phyloP scores from a whole-genome alignment of 2,329 filamentous ascomycete species.

The Trichoderma breve region DNA sequence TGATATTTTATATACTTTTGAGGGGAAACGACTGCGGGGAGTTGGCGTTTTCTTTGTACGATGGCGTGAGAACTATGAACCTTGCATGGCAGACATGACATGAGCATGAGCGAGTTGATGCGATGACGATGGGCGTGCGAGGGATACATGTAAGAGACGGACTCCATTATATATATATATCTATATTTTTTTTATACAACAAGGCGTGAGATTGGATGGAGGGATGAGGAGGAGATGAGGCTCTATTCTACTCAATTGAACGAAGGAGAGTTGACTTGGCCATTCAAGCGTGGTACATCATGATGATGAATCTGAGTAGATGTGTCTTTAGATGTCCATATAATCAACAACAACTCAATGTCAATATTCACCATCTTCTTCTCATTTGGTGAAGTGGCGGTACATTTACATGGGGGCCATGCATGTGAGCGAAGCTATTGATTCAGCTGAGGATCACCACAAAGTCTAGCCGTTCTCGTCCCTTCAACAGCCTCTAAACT shows the following conservation, averaged over 20 bases:
- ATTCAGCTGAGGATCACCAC: constrained; percentile 4
- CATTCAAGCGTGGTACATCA: background rate
- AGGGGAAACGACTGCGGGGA: constrained; percentile 12
- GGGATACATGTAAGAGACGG: constrained; percentile 10
- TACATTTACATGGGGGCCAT: background rate
- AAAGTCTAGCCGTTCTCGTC: background rate
- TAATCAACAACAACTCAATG: background rate
- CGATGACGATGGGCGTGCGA: constrained; percentile 2
- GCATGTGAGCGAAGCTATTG: background rate
- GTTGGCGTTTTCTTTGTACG: constrained; percentile 20
- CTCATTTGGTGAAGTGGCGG: background rate
- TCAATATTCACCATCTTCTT: background rate
- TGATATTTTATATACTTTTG: constrained; percentile 9
- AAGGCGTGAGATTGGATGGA: background rate
- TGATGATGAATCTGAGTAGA: background rate
- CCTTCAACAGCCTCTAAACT: background rate
- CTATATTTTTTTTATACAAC: background rate
- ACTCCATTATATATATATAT: background rate
- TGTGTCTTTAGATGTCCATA: background rate
- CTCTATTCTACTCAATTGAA: background rate
- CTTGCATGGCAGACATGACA: constrained; percentile 11
- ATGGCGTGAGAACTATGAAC: constrained; percentile 10
- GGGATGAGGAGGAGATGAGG: background rate
- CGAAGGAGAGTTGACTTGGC: background rate
- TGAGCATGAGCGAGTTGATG: constrained; percentile 15